Base-by-base conservation (phyloP, 2,329 filamentous ascomycete species). In the Alternaria consortialis region DNA sequence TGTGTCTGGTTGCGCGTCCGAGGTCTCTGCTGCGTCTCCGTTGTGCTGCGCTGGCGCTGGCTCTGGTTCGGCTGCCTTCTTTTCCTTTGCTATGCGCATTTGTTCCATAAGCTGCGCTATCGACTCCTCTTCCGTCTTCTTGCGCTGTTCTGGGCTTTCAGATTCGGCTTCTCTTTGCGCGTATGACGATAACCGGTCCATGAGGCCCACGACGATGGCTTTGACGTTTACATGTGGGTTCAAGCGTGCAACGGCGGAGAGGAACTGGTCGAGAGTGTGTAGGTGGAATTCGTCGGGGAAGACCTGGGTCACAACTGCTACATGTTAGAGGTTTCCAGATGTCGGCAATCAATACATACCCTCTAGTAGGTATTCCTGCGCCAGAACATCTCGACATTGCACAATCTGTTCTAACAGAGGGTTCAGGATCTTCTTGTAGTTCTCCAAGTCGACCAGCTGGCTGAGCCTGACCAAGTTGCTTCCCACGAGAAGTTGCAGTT, bases 271-370 rank as follows among this genome's bases (percentile, higher is more conserved):
- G 32, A 99, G 87, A 0, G 95, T 99, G 77, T 99, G 94, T 23
- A 99, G 87, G 80, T 99, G 96, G 78, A 94, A 99, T 76, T 99
- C 95, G 80, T 99, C 95, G 1, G 95, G 95, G 83, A 99, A 99
- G 53, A 98, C 95, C 80, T 99, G 96, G 5, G 94, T 99, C 68
- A 99, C 97, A 65, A 99, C 95, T 88, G 64, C 37, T 52, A 37
- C n/a, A 67, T 68, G 58, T 79, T 69, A 77, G 72, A 61, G 44
- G 31, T 15, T n/a, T 46, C 29, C 29, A 27, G 6, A 36, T 20
- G 25, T 42, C 23, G 11, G 7, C 3, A 23, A 4, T 2, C 4
- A 15, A 20, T 36, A 63, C 69, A 57, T 78, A 85, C 86, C 86
- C 85, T 99, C 95, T 51, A 99, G 84, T 12, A 99, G 86, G 81